A percentile compares a stretch with the other conserved stretches of the same genome.
Evolutionary conservation across 495 filamentous ascomycete genomes (phyloP).

Genomic region (Neurospora intermedia): DNA sequence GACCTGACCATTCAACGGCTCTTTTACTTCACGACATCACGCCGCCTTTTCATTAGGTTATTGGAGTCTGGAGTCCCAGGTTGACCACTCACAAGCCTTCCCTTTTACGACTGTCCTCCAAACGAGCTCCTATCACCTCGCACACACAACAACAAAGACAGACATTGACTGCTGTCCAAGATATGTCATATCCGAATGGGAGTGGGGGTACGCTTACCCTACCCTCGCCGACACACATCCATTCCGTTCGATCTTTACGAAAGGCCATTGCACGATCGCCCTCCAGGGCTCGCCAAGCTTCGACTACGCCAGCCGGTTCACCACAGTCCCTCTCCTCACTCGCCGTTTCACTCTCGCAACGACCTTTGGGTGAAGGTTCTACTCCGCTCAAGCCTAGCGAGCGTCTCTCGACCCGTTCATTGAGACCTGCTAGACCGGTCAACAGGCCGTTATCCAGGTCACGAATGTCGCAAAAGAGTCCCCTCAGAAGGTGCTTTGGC

Average conservation of each 20-base stretch:
- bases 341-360: conserved; percentile 20
- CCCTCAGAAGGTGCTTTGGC: conserved; percentile 62
- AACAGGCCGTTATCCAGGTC: conserved; percentile 36
- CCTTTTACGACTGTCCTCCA: not conserved
- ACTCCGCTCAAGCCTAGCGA: conserved; percentile 34
- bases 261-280: conserved; percentile 81
- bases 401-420: conserved; percentile 44
- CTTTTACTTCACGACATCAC: not conserved
- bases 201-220: conserved; percentile 73
- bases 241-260: conserved; percentile 65
- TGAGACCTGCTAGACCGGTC: conserved; percentile 28
- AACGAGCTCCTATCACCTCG: not conserved
- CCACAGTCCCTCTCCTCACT: conserved; percentile 10
- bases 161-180: not conserved
- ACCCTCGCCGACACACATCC: conserved; percentile 69
- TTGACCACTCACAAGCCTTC: not conserved
- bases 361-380: conserved; percentile 16
- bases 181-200: conserved; percentile 34
- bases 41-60: not conserved
- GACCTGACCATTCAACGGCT: not conserved
- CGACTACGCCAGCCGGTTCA: not conserved
- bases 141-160: not conserved
- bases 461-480: conserved; percentile 61
- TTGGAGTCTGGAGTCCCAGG: not conserved
- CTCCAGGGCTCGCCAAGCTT: conserved; percentile 42